Conservation (phyloP, 106 monocot species). For the Dioscorea zingiberensis region DNA sequence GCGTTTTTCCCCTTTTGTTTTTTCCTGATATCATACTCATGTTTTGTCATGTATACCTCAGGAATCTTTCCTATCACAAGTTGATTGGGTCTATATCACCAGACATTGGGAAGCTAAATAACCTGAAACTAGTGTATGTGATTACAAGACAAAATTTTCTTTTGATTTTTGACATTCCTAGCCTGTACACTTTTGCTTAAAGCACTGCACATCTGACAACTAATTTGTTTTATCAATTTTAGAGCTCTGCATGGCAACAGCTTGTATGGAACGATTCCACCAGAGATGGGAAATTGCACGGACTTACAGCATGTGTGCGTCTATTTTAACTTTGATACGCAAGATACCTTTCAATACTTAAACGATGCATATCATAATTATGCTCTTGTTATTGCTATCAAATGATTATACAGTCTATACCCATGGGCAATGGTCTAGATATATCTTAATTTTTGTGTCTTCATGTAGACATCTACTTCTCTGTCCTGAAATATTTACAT, state of each 20-base stretch:
- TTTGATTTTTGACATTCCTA: constrained; percentile 1
- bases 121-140: constrained; percentile 67
- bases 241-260: constrained; percentile 88
- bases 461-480: too few species aligned
- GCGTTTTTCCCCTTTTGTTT: too few species aligned
- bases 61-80: constrained; percentile 73
- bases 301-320: constrained; percentile 81
- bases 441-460: too few species aligned
- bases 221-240: constrained; percentile 6
- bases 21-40: not conserved
- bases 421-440: too few species aligned
- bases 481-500: too few species aligned
- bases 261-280: constrained; percentile 84
- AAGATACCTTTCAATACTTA: not conserved
- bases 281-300: constrained; percentile 84
- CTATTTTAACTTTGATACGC: not conserved
- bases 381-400: not conserved
- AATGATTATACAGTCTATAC: too few species aligned
- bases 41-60: constrained; percentile 21
- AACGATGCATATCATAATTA: not conserved
- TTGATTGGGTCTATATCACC: constrained; percentile 84
- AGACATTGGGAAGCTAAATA: constrained; percentile 76
- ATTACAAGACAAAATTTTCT: constrained; percentile 2
- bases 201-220: not conserved
- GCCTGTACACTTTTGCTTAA: not conserved